Evolutionary conservation across 371 early-diverging fungal species (phyloP).

Genomic region (Mucor velutinosus): DNA sequence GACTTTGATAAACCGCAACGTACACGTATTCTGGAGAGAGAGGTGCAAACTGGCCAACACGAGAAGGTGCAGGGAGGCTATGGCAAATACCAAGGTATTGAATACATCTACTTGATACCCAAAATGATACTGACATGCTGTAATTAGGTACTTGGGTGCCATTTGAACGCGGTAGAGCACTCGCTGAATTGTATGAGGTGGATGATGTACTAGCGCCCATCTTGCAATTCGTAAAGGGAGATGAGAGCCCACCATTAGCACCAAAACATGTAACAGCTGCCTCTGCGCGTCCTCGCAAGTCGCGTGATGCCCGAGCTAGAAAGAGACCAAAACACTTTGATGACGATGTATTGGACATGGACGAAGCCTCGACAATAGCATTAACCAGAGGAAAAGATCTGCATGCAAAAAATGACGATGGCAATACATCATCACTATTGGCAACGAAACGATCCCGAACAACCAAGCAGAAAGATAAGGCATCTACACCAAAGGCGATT

Average conservation of each 20-base stretch:
- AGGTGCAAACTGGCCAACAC: conserved; percentile 74
- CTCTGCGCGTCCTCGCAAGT: conserved; percentile 22
- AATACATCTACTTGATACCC: neutral
- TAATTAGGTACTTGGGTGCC: conserved; percentile 77
- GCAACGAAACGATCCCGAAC: neutral
- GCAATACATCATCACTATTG: neutral
- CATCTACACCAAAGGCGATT: neutral
- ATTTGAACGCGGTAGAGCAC: conserved; percentile 73
- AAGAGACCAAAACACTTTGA: conserved; percentile 30
- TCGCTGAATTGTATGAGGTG: conserved; percentile 59
- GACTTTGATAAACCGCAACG: conserved; percentile 86
- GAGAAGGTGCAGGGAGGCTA: conserved; percentile 96
- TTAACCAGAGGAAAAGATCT: neutral
- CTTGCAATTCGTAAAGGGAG: conserved; percentile 33
- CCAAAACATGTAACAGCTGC: conserved; percentile 44
- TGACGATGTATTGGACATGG: conserved; percentile 17
- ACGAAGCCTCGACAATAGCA: neutral
- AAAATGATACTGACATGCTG: neutral
- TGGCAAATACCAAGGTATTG: conserved; percentile 91
- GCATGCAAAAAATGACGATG: neutral
- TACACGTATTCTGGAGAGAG: conserved; percentile 87
- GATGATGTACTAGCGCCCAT: conserved; percentile 15
- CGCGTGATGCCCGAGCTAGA: conserved; percentile 34
- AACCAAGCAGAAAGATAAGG: conserved; percentile 1
- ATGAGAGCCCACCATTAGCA: conserved; percentile 46